phyloP scores from a whole-genome alignment of 75 land plant genomes.

The Picea sitchensis region DNA sequence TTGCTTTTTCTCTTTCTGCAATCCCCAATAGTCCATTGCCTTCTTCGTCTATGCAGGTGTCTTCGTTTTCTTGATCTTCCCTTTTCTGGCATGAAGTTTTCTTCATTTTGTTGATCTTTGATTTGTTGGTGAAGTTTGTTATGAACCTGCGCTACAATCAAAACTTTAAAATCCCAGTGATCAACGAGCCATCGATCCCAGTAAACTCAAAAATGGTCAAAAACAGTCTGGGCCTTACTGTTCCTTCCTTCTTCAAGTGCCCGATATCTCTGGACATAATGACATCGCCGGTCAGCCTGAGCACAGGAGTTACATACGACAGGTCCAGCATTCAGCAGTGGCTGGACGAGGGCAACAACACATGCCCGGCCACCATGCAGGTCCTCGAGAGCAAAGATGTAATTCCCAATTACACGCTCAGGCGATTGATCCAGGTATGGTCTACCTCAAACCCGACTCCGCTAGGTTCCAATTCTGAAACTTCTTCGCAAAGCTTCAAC shows the following conservation, averaged over 20 bases:
- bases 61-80: too few species aligned
- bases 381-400: conserved; percentile 50
- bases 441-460: conserved; percentile 10
- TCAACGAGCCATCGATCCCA: too few species aligned
- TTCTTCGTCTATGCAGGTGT: too few species aligned
- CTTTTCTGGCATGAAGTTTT: too few species aligned
- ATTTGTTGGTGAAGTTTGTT: too few species aligned
- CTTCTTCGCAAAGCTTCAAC: conserved; percentile 9
- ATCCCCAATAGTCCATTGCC: too few species aligned
- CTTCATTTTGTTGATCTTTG: too few species aligned
- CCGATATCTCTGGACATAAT: conserved; percentile 89
- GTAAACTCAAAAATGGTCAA: too few species aligned
- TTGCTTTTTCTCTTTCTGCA: too few species aligned
- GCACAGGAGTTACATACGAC: conserved; percentile 89
- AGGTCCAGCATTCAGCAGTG: conserved; percentile 72
- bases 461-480: neutral
- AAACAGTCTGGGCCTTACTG: conserved; percentile 20
- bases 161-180: too few species aligned
- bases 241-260: conserved; percentile 73
- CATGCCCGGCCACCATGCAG: conserved; percentile 89
- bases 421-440: conserved; percentile 71
- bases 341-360: conserved; percentile 69
- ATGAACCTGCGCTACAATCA: too few species aligned
- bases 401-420: conserved; percentile 78
- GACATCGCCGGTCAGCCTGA: conserved; percentile 77